A percentile compares a stretch with the other conserved stretches of the same genome.
Evolutionary conservation across 1,284 basidiomycete species (phyloP).

Genomic region (Puccinia horiana): DNA sequence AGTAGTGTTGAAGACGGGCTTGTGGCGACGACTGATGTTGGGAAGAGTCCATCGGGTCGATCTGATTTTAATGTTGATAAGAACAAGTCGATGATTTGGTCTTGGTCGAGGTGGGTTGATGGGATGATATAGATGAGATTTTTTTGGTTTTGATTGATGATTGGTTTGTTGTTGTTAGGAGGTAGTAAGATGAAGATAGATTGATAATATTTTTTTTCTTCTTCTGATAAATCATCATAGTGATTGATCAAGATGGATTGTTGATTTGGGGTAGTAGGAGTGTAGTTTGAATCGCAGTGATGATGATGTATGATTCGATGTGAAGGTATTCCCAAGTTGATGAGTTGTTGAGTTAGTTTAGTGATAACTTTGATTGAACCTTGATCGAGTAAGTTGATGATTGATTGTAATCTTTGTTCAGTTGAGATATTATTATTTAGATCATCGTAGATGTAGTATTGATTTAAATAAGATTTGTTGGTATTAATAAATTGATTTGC

Average conservation of each 20-base stretch:
- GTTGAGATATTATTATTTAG: background rate
- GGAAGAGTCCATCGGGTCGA: conserved; percentile 85
- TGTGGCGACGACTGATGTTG: conserved; percentile 77
- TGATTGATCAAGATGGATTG: background rate
- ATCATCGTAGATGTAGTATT: conserved; percentile 33
- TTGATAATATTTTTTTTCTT: no score
- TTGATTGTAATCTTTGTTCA: background rate
- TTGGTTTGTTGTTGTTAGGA: no score
- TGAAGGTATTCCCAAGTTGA: background rate
- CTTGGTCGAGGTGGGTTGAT: background rate
- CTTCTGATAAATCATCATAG: no score
- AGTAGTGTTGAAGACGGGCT: conserved; percentile 69
- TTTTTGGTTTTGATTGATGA: background rate
- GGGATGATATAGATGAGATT: conserved; percentile 12
- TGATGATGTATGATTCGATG: background rate
- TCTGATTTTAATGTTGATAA: conserved; percentile 80
- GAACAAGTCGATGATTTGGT: conserved; percentile 62
- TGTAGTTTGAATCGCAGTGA: conserved; percentile 4
- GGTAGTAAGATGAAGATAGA: no score
- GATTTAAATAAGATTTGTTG: background rate
- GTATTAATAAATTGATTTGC: conserved; percentile 2
- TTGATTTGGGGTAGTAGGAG: background rate
- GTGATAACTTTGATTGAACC: conserved; percentile 30
- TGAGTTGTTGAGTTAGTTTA: background rate
- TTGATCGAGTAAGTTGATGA: conserved; percentile 20